Evolutionary conservation across 1,139 yeast genomes (phyloP), one percentile per base, ranked within the genome.

Genomic region (Zygosaccharomyces pseudobailii): DNA sequence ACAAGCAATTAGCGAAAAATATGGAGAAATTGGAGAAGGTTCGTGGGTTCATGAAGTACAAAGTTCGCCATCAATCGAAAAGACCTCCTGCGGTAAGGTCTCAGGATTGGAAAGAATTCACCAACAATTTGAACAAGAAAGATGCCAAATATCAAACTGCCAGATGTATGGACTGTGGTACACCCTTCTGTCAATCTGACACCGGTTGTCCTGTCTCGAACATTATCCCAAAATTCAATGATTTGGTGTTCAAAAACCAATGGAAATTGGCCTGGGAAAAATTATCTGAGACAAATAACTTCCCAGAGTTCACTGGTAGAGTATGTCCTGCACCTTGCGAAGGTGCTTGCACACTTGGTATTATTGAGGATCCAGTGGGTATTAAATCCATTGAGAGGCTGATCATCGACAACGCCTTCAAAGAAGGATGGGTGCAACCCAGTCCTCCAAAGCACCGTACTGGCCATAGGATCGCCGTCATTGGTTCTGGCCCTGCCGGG

Each of bases 91-190:
- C 80, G 63, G 72, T 79, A 38, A 84, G 98, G 71, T 77, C 90
- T 49, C 76, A 76, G 63, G 97, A 92, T 70, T 92, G 97, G 97
- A 80, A 84, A 57, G 98, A 92, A 72, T 78, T 92, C 70, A 83
- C 95, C 19, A 72, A 80, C 17, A 82, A 96, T 54, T 76, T 92
- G 58, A 75, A 89, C 52, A 85, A 86, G 70, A 90, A 86, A 47
- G 97, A 92, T 58, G 82, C 92, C 65, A 80, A 83, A 66, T 78
- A 78, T 65, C 97, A 92, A 73, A 87, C 97, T 49, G 97, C 97
- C n/a, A 82, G 98, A 71, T 92, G 98, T 78, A 92, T 92, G 96
- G 98, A 92, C 71, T 92, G 98, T 75, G 98, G 98, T 74, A 95
- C 92, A 61, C 98, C 98, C 52, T 92, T 90, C 80, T 92, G 98